Percentiles rank a stretch among this genome's conserved stretches.
Evolutionary conservation across 495 filamentous ascomycete species (phyloP).

Genomic region (Tuber melanosporum): DNA sequence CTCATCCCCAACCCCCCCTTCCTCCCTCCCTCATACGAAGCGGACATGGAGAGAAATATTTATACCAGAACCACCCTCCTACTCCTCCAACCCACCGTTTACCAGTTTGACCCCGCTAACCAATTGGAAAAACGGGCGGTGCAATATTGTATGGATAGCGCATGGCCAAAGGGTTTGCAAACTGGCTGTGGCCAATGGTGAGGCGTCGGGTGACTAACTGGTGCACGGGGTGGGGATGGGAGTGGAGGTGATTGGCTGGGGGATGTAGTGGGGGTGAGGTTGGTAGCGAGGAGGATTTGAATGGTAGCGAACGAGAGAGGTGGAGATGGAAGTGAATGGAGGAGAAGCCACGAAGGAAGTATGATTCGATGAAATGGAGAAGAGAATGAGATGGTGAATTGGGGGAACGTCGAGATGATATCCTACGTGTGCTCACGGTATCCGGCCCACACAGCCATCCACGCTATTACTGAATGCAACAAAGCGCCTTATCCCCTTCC

Average conservation of each 20-base stretch:
- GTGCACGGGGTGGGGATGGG: background rate
- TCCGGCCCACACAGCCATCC: background rate
- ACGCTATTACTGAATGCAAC: background rate
- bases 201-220: background rate
- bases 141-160: background rate
- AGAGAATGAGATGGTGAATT: background rate
- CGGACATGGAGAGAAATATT: background rate
- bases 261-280: background rate
- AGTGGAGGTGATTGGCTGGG: background rate
- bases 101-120: background rate
- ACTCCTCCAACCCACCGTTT: background rate
- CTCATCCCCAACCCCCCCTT: background rate
- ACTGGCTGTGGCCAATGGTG: background rate
- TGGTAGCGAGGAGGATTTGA: background rate
- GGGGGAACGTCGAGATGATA: constrained; percentile 4
- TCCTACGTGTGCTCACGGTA: background rate
- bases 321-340: background rate
- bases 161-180: background rate
- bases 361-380: background rate
- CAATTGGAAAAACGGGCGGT: background rate
- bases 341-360: background rate
- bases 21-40: background rate
- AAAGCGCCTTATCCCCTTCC: background rate
- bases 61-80: background rate
- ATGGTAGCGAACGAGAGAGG: background rate